phyloP scores from a whole-genome alignment of 768 basidiomycete species.

The Agrocybe chaxingu region DNA sequence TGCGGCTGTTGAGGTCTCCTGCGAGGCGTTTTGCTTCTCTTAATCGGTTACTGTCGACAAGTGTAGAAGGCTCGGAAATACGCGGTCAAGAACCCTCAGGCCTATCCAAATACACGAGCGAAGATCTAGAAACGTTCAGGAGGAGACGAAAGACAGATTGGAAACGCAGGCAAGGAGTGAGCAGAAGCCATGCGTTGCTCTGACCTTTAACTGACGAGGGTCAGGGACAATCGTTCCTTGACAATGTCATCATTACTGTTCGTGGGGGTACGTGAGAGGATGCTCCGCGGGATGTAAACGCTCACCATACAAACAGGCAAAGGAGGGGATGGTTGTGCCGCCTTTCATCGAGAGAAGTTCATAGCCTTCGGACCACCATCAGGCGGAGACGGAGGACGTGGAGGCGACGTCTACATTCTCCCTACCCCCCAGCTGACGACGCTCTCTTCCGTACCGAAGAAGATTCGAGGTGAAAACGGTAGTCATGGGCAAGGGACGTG shows the following conservation, averaged over 20 bases:
- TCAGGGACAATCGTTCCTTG: conserved; percentile 78
- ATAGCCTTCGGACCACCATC: conserved; percentile 84
- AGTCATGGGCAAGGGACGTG: conserved; percentile 79
- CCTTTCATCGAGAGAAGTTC: conserved; percentile 90
- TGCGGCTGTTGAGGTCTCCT: too few species aligned
- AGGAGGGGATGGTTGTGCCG: conserved; percentile 89
- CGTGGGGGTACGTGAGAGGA: conserved; percentile 55
- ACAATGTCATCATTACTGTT: conserved; percentile 76
- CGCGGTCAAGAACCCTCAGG: too few species aligned
- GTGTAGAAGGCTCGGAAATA: too few species aligned
- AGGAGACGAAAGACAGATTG: conserved; percentile 65
- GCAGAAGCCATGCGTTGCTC: conserved; percentile 16
- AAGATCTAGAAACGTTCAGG: conserved; percentile 35
- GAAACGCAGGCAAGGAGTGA: conserved; percentile 69
- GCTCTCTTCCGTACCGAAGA: conserved; percentile 67
- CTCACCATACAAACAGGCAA: conserved; percentile 45
- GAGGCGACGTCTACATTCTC: conserved; percentile 82
- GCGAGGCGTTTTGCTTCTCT: too few species aligned
- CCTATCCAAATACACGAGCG: conserved; percentile 1
- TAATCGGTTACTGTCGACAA: too few species aligned
- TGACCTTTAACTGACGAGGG: conserved; percentile 8
- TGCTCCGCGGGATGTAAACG: neutral
- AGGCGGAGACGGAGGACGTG: conserved; percentile 89
- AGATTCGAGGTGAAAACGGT: conserved; percentile 66
- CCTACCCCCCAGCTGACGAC: conserved; percentile 78